Evolutionary conservation across 495 filamentous ascomycete genomes (phyloP).

Genomic region (Xylaria curta): DNA sequence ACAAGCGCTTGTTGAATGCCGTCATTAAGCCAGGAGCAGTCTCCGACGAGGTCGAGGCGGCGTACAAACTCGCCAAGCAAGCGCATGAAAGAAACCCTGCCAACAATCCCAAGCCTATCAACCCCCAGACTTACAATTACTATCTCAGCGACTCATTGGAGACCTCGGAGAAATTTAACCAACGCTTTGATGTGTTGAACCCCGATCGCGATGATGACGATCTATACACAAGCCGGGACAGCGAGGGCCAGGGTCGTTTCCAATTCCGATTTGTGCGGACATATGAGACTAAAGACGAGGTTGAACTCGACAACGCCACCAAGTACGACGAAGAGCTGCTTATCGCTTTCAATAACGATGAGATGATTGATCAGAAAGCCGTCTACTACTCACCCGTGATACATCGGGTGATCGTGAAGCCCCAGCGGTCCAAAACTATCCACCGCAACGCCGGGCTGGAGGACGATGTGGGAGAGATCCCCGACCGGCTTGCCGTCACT

Average conservation of each 20-base stretch:
- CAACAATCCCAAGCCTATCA: constrained; percentile 65
- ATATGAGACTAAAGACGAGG: constrained; percentile 80
- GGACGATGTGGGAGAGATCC: constrained; percentile 48
- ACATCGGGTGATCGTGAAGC: constrained; percentile 64
- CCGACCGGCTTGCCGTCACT: constrained; percentile 53
- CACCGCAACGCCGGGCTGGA: constrained; percentile 49
- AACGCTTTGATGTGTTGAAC: constrained; percentile 75
- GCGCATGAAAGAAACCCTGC: constrained; percentile 68
- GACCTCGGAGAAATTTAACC: constrained; percentile 66
- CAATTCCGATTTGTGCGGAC: constrained; percentile 77
- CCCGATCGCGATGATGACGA: constrained; percentile 69
- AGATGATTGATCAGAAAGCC: constrained; percentile 60
- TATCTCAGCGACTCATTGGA: constrained; percentile 69
- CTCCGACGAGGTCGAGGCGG: constrained; percentile 56
- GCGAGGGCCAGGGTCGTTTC: constrained; percentile 61
- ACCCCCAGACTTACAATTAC: constrained; percentile 78
- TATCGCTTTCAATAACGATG: constrained; percentile 55
- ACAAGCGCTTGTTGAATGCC: constrained; percentile 79
- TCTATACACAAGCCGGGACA: constrained; percentile 65
- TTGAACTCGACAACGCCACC: constrained; percentile 67
- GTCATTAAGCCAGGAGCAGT: constrained; percentile 72
- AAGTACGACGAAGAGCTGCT: constrained; percentile 65
- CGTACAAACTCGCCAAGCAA: constrained; percentile 58
- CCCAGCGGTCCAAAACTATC: constrained; percentile 63
- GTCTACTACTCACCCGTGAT: constrained; percentile 92